Evolutionary conservation across 257 asterid genomes (phyloP).

Genomic region (Solanum arcanum): DNA sequence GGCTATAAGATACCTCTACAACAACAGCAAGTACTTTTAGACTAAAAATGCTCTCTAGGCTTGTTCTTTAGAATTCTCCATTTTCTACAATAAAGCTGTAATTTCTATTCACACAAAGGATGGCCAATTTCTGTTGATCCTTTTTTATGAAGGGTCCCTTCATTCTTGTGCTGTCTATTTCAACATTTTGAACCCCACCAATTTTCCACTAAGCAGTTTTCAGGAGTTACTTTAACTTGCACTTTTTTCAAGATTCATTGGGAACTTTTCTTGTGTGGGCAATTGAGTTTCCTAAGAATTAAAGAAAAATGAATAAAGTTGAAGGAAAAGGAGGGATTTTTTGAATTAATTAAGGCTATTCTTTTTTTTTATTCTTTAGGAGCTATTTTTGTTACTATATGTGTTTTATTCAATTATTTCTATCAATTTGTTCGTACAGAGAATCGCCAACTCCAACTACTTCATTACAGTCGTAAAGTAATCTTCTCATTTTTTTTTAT

Average conservation of each 20-base stretch:
- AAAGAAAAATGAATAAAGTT: background rate
- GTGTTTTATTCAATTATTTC: background rate
- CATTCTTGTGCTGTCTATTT: background rate
- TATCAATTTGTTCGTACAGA: background rate
- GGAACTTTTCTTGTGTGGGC: background rate
- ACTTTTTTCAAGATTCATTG: background rate
- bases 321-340: background rate
- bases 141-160: background rate
- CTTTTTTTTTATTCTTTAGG: background rate
- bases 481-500: background rate
- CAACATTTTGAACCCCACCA: slow-evolving; percentile 1
- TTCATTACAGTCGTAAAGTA: background rate
- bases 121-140: background rate
- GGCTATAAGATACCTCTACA: slow-evolving; percentile 2
- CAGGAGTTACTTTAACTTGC: background rate
- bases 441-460: background rate
- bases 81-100: slow-evolving; percentile 14
- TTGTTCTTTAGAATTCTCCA: background rate
- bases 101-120: slow-evolving; percentile 13
- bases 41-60: background rate
- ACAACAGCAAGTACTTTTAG: background rate
- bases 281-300: background rate
- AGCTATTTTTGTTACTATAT: background rate
- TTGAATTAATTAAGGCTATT: background rate
- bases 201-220: slow-evolving; percentile 6